Evolutionary conservation across 2,329 filamentous ascomycete genomes (phyloP).

Genomic region (Epichloe sp.): DNA sequence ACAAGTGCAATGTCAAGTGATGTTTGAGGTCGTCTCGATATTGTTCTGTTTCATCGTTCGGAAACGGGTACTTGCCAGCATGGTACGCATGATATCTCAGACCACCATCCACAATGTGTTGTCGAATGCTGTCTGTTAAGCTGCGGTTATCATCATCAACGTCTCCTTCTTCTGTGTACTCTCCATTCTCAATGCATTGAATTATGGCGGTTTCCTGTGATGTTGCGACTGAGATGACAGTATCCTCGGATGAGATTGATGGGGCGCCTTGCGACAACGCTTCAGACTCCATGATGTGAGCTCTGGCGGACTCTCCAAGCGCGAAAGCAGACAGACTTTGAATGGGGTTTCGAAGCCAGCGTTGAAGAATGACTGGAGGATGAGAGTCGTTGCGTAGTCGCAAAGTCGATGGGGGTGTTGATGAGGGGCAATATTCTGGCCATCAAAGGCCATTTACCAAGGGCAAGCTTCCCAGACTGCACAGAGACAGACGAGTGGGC

Average conservation of each 20-base stretch:
- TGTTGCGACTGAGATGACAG: constrained; percentile 18
- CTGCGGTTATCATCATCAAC: constrained; percentile 24
- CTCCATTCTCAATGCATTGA: constrained; percentile 20
- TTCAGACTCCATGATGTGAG: not conserved
- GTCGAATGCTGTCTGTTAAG: constrained; percentile 28
- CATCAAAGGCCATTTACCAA: not conserved
- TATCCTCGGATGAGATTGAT: constrained; percentile 1
- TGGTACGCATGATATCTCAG: constrained; percentile 28
- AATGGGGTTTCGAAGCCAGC: no score
- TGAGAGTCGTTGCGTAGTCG: not conserved
- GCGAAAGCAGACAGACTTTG: no score
- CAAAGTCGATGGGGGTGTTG: not conserved
- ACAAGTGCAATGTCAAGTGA: constrained; percentile 24
- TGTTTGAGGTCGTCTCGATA: constrained; percentile 29
- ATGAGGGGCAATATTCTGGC: not conserved
- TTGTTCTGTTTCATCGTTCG: constrained; percentile 30
- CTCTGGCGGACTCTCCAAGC: not conserved
- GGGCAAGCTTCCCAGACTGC: not conserved
- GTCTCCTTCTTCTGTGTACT: constrained; percentile 11
- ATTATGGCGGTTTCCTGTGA: constrained; percentile 17
- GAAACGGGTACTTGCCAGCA: constrained; percentile 28
- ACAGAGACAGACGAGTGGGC: not conserved
- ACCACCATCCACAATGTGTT: constrained; percentile 28
- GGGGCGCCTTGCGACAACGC: not conserved
- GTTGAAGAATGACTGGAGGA: no score